Evolutionary conservation across 192 early-diverging fungal species (phyloP).

Genomic region (Glomus cerebriforme): DNA sequence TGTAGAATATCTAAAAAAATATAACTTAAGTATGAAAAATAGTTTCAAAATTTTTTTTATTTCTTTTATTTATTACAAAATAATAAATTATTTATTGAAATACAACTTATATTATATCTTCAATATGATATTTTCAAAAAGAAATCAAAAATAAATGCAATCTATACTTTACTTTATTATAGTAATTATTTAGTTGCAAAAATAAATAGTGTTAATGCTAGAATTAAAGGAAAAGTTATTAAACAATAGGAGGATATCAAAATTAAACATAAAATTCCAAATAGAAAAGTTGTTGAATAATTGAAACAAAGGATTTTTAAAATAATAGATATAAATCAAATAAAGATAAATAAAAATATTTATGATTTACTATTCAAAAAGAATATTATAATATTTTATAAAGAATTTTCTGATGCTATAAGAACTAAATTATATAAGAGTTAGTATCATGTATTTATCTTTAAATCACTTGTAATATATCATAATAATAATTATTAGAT

Average conservation of each 20-base stretch:
- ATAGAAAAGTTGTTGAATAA: conserved; percentile 14
- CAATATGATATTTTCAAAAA: neutral
- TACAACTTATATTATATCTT: neutral
- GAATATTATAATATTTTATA: neutral
- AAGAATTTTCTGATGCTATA: neutral
- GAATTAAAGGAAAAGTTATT: neutral
- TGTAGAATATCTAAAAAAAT: neutral
- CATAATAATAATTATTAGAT: neutral
- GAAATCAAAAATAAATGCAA: neutral
- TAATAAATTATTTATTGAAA: neutral
- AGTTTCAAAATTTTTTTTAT: neutral
- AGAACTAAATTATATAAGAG: too few species aligned
- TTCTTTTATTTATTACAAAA: neutral
- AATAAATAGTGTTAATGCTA: neutral
- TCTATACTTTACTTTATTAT: conserved; percentile 3
- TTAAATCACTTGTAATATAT: too few species aligned
- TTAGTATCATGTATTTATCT: too few species aligned
- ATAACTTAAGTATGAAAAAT: neutral
- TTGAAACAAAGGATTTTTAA: neutral
- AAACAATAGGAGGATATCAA: neutral
- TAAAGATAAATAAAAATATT: neutral
- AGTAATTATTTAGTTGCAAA: neutral
- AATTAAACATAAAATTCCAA: conserved; percentile 4
- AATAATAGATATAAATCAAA: neutral
- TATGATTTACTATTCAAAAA: too few species aligned